phyloP scores from a whole-genome alignment of 192 early-diverging fungal species.

The Funneliformis geosporum region DNA sequence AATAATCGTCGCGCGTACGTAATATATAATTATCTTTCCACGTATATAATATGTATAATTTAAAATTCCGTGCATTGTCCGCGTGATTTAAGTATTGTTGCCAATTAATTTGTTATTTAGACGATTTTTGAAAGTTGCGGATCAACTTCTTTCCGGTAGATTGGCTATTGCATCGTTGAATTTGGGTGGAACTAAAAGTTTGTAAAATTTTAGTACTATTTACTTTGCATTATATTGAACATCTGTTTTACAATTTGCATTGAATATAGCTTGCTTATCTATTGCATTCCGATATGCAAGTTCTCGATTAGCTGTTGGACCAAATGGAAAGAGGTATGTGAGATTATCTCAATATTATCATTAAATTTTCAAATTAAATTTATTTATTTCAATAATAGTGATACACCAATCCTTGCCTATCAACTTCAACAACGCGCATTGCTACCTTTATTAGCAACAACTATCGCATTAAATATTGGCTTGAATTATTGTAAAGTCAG shows the following conservation, averaged over 20 bases:
- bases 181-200: constrained; percentile 67
- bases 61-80: too few species aligned
- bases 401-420: constrained; percentile 74
- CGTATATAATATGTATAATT: not conserved
- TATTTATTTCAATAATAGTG: constrained; percentile 34
- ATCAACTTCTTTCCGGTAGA: constrained; percentile 72
- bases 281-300: constrained; percentile 76
- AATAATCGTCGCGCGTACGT: constrained; percentile 46
- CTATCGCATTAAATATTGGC: constrained; percentile 73
- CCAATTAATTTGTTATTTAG: constrained; percentile 35
- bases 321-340: constrained; percentile 63
- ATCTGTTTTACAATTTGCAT: not conserved
- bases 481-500: constrained; percentile 73
- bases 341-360: not conserved
- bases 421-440: constrained; percentile 78
- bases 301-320: constrained; percentile 70
- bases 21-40: not conserved
- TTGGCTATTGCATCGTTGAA: constrained; percentile 70
- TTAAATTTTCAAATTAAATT: not conserved
- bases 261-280: constrained; percentile 40
- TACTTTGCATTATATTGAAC: not conserved
- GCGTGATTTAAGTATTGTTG: too few species aligned
- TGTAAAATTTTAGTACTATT: constrained; percentile 24
- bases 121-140: constrained; percentile 77
- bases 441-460: constrained; percentile 64